phyloP scores from a whole-genome alignment of 2,329 filamentous ascomycete species.

The Colletotrichum noveboracense region DNA sequence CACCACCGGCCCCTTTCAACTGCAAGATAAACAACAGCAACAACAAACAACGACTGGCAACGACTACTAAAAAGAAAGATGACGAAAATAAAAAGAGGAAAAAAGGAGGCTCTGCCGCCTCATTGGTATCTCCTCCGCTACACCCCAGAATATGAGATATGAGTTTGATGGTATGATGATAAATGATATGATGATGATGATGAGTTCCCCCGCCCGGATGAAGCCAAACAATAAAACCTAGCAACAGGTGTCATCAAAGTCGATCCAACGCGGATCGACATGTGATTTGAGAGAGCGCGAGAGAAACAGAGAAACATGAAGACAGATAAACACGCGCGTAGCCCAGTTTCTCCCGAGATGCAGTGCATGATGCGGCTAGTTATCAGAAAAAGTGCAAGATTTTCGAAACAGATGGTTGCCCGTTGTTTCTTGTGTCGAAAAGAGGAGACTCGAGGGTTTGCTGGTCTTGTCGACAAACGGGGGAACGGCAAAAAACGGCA shows the following conservation, averaged over 20 bases:
- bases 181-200: background rate
- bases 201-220: background rate
- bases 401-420: background rate
- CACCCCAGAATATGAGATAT: background rate
- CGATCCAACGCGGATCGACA: background rate
- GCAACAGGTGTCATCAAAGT: background rate
- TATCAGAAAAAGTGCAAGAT: background rate
- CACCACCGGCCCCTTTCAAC: background rate
- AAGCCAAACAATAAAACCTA: background rate
- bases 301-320: background rate
- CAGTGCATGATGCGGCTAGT: constrained; percentile 8
- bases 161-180: background rate
- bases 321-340: background rate
- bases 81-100: background rate
- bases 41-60: background rate
- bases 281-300: background rate
- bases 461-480: background rate
- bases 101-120: background rate
- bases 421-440: background rate
- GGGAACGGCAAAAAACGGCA: background rate
- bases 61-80: background rate
- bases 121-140: constrained; percentile 21
- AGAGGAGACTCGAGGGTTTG: background rate
- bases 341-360: constrained; percentile 9
- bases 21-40: background rate